A percentile compares a stretch with the other conserved stretches of the same genome.
Evolutionary conservation across 1,284 basidiomycete genomes (phyloP).

Genomic region (Rhodotorula sp.): DNA sequence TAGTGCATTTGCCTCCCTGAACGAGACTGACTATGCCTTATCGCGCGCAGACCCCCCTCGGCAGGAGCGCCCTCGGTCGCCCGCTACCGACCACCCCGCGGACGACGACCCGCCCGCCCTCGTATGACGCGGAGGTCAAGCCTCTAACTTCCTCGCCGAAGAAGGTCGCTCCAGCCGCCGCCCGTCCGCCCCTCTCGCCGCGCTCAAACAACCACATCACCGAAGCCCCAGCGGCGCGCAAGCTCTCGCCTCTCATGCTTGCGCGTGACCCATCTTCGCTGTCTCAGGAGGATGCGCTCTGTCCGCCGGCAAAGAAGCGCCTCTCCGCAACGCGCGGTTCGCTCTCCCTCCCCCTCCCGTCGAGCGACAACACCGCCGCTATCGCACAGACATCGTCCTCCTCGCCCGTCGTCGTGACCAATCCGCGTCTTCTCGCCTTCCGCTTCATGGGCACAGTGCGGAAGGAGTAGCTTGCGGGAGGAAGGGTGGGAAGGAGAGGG

Average conservation of each 20-base stretch:
- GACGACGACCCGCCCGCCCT: conserved; percentile 8
- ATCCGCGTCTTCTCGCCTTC: conserved; percentile 35
- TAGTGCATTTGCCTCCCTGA: background rate
- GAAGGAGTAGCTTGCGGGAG: background rate
- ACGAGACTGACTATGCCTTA: background rate
- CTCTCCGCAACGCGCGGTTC: background rate
- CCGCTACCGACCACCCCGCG: conserved; percentile 1
- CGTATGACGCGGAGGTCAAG: background rate
- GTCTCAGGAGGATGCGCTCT: background rate
- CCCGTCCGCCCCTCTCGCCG: conserved; percentile 24
- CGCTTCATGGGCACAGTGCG: conserved; percentile 15
- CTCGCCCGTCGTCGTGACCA: conserved; percentile 26
- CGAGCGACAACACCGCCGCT: background rate
- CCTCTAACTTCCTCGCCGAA: background rate
- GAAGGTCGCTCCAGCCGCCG: background rate
- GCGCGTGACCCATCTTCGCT: background rate
- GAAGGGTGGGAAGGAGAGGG: background rate
- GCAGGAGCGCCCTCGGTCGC: background rate
- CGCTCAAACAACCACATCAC: conserved; percentile 14
- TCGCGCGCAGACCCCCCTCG: conserved; percentile 4
- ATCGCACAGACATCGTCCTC: background rate
- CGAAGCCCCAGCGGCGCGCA: background rate
- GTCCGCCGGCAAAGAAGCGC: conserved; percentile 6
- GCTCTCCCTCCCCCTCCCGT: background rate
- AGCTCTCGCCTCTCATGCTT: background rate